A percentile compares a stretch with the other conserved stretches of the same genome.
phyloP scores from a whole-genome alignment of 805 yeast species.

The Sugiyamaella boreocaroliniensis region DNA sequence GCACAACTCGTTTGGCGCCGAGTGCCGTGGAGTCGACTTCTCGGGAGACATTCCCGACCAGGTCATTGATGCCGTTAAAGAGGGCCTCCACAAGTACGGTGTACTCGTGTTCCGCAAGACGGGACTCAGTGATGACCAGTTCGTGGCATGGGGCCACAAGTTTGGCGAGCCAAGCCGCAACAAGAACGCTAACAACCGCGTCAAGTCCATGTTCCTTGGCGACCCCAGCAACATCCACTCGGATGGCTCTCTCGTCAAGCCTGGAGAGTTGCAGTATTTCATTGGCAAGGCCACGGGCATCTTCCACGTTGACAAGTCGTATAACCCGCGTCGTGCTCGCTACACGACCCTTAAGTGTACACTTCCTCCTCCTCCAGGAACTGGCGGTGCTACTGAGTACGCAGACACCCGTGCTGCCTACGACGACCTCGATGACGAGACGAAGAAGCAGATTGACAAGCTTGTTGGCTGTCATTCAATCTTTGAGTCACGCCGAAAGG shows the following conservation, averaged over 20 bases:
- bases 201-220: conserved; percentile 6
- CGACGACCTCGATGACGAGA: conserved; percentile 8
- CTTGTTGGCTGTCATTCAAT: conserved; percentile 7
- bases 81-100: conserved; percentile 8
- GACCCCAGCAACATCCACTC: conserved; percentile 10
- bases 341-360: conserved; percentile 7
- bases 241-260: conserved; percentile 7
- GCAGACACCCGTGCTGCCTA: conserved; percentile 10
- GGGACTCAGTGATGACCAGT: conserved; percentile 4
- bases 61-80: conserved; percentile 3
- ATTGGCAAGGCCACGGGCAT: conserved; percentile 10
- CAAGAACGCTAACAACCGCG: conserved; percentile 1
- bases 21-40: conserved; percentile 8
- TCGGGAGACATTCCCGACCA: conserved; percentile 3
- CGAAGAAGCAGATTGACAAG: conserved; percentile 5
- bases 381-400: conserved; percentile 9
- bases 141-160: conserved; percentile 3
- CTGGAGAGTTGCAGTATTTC: conserved; percentile 9
- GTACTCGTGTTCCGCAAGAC: conserved; percentile 3
- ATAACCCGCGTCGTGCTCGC: conserved; percentile 6
- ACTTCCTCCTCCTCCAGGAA: conserved; percentile 6
- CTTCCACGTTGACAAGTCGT: conserved; percentile 10
- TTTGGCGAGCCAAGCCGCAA: conserved; percentile 2
- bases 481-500: conserved; percentile 9
- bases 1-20: conserved; percentile 9